A percentile compares a stretch with the other conserved stretches of the same genome.
These are phyloP conservation scores for Rhizodiscina lignyota DNA, from an alignment of 495 filamentous ascomycete species.

Conservation along the genomic window DNA sequence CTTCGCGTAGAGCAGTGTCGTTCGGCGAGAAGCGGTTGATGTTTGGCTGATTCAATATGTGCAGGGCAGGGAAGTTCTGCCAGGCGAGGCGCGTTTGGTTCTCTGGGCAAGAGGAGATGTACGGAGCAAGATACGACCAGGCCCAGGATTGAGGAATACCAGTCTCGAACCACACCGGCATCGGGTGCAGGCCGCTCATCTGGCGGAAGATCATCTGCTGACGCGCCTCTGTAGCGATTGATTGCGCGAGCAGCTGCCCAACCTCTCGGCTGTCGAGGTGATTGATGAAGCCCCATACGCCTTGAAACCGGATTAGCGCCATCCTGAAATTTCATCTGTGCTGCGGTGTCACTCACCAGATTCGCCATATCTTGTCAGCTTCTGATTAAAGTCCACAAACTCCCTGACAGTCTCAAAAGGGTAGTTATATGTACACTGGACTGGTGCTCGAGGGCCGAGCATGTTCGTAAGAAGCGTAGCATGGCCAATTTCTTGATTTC, in stretches of 20 bases:
- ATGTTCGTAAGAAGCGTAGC: constrained; percentile 67
- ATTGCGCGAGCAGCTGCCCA: constrained; percentile 53
- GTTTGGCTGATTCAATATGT: constrained; percentile 66
- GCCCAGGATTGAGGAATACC: constrained; percentile 76
- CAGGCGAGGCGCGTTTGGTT: constrained; percentile 63
- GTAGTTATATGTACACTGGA: constrained; percentile 69
- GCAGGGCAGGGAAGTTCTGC: constrained; percentile 75
- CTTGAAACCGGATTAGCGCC: no score
- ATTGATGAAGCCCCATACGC: constrained; percentile 70
- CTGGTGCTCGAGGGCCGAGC: constrained; percentile 55
- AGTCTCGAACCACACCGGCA: constrained; percentile 72
- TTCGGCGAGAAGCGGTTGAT: constrained; percentile 38
- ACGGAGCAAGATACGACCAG: constrained; percentile 73
- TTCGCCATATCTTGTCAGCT: constrained; percentile 69
- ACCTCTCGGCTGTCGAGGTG: constrained; percentile 67
- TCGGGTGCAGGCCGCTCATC: constrained; percentile 67
- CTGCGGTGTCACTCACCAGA: no score
- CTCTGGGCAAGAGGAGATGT: constrained; percentile 61
- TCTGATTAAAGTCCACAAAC: constrained; percentile 76
- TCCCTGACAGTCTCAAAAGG: constrained; percentile 62
- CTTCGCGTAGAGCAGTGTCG: constrained; percentile 30
- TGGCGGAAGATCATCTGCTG: constrained; percentile 86
- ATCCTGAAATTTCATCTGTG: no score
- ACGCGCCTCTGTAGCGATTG: constrained; percentile 69
- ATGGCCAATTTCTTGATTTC: constrained; percentile 70